Conservation (phyloP, 805 yeast genomes). For the Nakazawaea holstii region DNA sequence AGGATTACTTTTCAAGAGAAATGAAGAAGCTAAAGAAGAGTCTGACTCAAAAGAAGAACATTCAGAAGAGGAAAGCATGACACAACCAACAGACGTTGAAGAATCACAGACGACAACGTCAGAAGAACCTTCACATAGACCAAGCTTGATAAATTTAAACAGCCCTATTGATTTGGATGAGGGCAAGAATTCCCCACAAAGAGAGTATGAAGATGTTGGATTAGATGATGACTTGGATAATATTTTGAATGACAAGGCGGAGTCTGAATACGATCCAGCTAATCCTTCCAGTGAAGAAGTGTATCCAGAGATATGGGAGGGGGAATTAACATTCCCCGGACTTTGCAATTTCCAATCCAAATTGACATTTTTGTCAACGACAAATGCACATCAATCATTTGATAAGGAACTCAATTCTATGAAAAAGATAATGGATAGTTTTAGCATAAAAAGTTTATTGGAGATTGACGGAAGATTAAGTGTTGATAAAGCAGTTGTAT, state of each 20-base stretch:
- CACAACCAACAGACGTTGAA: constrained; percentile 4
- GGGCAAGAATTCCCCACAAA: not conserved
- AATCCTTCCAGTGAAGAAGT: constrained; percentile 8
- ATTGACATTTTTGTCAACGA: constrained; percentile 5
- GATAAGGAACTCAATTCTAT: not conserved
- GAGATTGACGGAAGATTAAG: constrained; percentile 61
- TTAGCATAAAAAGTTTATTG: not conserved
- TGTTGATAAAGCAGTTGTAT: constrained; percentile 45
- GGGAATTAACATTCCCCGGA: constrained; percentile 14
- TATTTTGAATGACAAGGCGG: constrained; percentile 22
- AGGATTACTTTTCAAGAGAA: constrained; percentile 22
- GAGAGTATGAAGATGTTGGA: constrained; percentile 17
- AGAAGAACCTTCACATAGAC: constrained; percentile 7
- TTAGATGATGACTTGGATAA: constrained; percentile 30
- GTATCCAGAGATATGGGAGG: constrained; percentile 11
- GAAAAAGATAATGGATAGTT: constrained; percentile 2
- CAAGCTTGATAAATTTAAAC: not conserved
- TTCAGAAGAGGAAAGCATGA: constrained; percentile 15
- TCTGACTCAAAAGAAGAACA: constrained; percentile 26
- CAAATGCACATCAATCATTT: not conserved
- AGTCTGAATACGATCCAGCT: constrained; percentile 10
- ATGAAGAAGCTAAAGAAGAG: constrained; percentile 11
- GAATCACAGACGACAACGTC: not conserved
- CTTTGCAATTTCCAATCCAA: constrained; percentile 9
- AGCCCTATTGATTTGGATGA: constrained; percentile 1